These are phyloP conservation scores for Dioszegia crocea DNA, from an alignment of 768 basidiomycete species.

Conservation along the genomic window DNA sequence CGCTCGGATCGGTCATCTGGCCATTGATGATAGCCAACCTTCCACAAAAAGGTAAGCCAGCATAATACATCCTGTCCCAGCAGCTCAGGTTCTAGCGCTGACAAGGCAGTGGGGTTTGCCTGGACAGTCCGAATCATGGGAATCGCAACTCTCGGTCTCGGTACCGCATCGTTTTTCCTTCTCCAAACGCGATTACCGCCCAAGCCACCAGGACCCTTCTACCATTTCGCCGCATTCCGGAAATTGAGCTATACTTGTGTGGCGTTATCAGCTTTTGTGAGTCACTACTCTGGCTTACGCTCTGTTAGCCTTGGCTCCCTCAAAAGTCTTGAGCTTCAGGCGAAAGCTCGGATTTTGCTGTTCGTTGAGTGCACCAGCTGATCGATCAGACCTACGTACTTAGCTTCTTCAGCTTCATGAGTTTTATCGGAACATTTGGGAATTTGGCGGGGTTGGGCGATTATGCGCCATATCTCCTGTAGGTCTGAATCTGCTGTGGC, in stretches of 20 bases:
- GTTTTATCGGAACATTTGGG: constrained; percentile 28
- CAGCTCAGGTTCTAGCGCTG: background rate
- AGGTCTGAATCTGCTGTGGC: constrained; percentile 5
- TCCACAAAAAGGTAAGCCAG: constrained; percentile 10
- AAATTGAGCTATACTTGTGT: constrained; percentile 15
- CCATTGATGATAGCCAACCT: constrained; percentile 13
- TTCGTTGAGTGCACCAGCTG: background rate
- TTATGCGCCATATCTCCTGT: constrained; percentile 31
- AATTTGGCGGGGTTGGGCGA: constrained; percentile 12
- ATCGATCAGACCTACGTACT: constrained; percentile 20
- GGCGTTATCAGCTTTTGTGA: constrained; percentile 15
- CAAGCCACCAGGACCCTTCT: constrained; percentile 31
- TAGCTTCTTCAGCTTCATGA: constrained; percentile 18
- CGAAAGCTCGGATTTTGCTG: too few relatives aligned
- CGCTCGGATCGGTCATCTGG: constrained; percentile 15
- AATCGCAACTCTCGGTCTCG: constrained; percentile 7
- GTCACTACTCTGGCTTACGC: too few relatives aligned
- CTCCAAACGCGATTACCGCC: constrained; percentile 31
- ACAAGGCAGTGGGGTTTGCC: constrained; percentile 24
- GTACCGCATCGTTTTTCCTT: constrained; percentile 17
- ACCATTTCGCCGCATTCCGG: constrained; percentile 20
- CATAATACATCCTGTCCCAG: too few relatives aligned
- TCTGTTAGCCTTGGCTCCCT: too few relatives aligned
- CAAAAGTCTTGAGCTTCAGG: too few relatives aligned
- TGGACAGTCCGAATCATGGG: constrained; percentile 31